Evolutionary conservation across 2,329 filamentous ascomycete species (phyloP).

Genomic region (Dactylonectria macrodidyma): DNA sequence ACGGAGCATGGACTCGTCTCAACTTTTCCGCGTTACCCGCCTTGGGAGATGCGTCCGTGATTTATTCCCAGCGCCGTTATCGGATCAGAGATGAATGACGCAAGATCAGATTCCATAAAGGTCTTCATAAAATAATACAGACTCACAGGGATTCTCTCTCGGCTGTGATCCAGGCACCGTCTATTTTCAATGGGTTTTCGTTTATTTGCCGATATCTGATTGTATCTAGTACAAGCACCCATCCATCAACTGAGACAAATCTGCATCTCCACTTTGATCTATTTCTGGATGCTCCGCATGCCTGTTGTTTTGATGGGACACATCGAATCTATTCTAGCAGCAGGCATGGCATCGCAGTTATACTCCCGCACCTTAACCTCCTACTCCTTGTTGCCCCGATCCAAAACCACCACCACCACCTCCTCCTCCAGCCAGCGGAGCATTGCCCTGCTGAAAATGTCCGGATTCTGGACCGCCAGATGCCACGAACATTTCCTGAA

Average conservation of each 20-base stretch:
- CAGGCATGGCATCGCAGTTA: no score
- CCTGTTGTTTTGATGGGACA: no score
- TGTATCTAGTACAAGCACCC: neutral
- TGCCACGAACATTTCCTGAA: neutral
- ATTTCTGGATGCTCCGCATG: neutral
- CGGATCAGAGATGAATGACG: no score
- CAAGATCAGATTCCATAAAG: no score
- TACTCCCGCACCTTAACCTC: neutral
- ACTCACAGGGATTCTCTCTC: no score
- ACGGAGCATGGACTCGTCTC: no score
- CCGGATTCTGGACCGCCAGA: neutral
- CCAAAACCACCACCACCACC: neutral
- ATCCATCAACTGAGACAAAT: neutral
- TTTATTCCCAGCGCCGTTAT: no score
- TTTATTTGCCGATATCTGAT: neutral
- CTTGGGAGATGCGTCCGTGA: no score
- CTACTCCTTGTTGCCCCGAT: neutral
- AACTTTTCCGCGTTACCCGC: no score
- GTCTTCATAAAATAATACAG: no score
- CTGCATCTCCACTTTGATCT: neutral
- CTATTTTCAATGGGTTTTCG: neutral
- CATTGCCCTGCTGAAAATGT: neutral
- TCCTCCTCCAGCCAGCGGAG: neutral
- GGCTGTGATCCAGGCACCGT: no score
- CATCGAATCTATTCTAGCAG: no score